A percentile compares a stretch with the other conserved stretches of the same genome.
Conservation (phyloP, 345 rosid genomes). For the Mercurialis annua region DNA sequence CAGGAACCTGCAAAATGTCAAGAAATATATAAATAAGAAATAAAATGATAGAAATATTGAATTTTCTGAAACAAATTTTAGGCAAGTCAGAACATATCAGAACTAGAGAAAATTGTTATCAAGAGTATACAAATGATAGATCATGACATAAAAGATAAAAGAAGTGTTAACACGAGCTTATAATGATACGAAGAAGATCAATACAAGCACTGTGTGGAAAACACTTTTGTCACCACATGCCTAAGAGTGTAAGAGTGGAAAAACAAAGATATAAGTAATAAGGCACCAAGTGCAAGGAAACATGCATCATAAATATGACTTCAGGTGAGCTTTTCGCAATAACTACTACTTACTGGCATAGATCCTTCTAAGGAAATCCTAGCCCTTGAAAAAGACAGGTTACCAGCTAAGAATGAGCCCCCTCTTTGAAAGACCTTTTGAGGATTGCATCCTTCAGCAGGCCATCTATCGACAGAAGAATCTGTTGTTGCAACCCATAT, state of each 20-base stretch:
- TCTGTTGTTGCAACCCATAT: slow-evolving; percentile 96
- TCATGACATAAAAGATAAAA: neutral
- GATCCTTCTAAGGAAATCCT: slow-evolving; percentile 95
- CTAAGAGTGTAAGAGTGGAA: neutral
- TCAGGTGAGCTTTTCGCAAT: neutral
- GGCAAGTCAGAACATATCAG: too few species aligned
- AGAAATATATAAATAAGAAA: neutral
- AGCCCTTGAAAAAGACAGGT: slow-evolving; percentile 91
- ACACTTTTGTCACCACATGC: neutral
- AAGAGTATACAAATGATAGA: neutral
- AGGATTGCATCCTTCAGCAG: slow-evolving; percentile 82
- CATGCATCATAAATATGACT: too few species aligned
- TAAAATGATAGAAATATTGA: too few species aligned
- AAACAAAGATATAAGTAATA: neutral
- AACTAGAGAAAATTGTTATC: too few species aligned
- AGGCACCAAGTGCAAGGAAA: neutral
- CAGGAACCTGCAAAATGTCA: slow-evolving; percentile 61
- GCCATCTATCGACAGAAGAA: slow-evolving; percentile 90
- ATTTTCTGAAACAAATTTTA: too few species aligned
- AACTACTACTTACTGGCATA: slow-evolving; percentile 62
- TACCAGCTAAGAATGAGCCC: slow-evolving; percentile 96
- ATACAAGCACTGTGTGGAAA: neutral
- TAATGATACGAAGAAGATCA: neutral
- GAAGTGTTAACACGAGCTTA: too few species aligned
- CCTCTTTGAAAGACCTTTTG: slow-evolving; percentile 82